Conservation (phyloP, 2,329 filamentous ascomycete genomes). For the Ophiosphaerella herpotricha region DNA sequence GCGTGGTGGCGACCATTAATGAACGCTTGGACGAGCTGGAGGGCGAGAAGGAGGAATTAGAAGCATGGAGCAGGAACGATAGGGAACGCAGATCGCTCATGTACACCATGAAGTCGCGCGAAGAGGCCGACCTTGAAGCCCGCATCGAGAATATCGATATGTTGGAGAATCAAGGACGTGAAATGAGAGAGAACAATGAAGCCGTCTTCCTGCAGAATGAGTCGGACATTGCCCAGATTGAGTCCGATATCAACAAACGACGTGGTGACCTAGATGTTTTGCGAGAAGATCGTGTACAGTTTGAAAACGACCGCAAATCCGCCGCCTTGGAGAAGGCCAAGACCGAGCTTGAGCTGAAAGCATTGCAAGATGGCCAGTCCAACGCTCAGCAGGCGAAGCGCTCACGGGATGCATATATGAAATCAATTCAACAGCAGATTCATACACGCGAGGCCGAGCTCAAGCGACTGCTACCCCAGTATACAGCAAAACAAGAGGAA, state of each 20-base stretch:
- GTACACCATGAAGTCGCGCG: slow-evolving; percentile 90
- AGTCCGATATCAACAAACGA: slow-evolving; percentile 77
- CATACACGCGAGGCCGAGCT: slow-evolving; percentile 77
- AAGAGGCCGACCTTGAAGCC: slow-evolving; percentile 78
- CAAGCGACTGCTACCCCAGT: slow-evolving; percentile 73
- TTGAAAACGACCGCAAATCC: slow-evolving; percentile 88
- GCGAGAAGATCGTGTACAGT: slow-evolving; percentile 80
- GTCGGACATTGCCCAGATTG: slow-evolving; percentile 75
- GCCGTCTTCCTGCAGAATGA: slow-evolving; percentile 78
- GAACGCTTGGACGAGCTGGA: slow-evolving; percentile 87
- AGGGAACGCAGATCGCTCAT: slow-evolving; percentile 88
- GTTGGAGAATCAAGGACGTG: slow-evolving; percentile 77
- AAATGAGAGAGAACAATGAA: slow-evolving; percentile 81
- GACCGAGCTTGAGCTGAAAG: slow-evolving; percentile 82
- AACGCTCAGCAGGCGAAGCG: slow-evolving; percentile 73
- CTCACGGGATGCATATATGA: slow-evolving; percentile 73
- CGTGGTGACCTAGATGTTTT: slow-evolving; percentile 84
- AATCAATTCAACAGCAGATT: slow-evolving; percentile 75
- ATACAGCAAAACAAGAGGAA: slow-evolving; percentile 71
- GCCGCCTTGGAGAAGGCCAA: slow-evolving; percentile 80
- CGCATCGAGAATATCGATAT: slow-evolving; percentile 84
- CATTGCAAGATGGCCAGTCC: slow-evolving; percentile 79
- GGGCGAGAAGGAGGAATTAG: slow-evolving; percentile 94
- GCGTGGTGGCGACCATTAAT: slow-evolving; percentile 87
- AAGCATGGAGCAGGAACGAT: slow-evolving; percentile 93